These are phyloP conservation scores for Lodderomyces parapsilosis DNA, from an alignment of 1,139 yeast genomes.

Conservation along the genomic window DNA sequence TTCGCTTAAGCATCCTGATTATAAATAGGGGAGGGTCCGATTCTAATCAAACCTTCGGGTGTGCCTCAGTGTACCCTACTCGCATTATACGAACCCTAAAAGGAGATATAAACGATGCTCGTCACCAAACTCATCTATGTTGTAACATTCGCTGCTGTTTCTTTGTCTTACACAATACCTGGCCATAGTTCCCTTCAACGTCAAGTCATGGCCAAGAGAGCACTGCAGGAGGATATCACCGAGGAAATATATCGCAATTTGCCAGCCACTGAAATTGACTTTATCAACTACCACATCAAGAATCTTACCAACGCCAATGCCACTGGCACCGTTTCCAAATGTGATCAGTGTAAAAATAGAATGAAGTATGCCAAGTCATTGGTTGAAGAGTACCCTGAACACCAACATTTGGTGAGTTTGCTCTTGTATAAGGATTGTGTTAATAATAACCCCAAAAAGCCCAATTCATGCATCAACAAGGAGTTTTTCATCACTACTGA, in stretches of 20 bases:
- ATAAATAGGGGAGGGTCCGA: too few species aligned
- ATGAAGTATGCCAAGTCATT: slow-evolving; percentile 29
- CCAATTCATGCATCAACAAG: slow-evolving; percentile 29
- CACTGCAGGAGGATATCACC: slow-evolving; percentile 18
- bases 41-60: background rate
- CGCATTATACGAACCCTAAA: too few species aligned
- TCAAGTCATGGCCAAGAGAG: slow-evolving; percentile 17
- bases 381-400: slow-evolving; percentile 30
- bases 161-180: slow-evolving; percentile 18
- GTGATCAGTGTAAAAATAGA: slow-evolving; percentile 37
- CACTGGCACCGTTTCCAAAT: slow-evolving; percentile 26
- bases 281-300: slow-evolving; percentile 26
- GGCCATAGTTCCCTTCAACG: slow-evolving; percentile 18
- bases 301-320: slow-evolving; percentile 22
- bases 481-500: slow-evolving; percentile 43
- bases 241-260: slow-evolving; percentile 27
- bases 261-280: slow-evolving; percentile 28
- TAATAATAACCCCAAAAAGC: slow-evolving; percentile 21
- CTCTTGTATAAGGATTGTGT: slow-evolving; percentile 37
- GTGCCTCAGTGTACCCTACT: too few species aligned
- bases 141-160: slow-evolving; percentile 10
- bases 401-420: slow-evolving; percentile 35
- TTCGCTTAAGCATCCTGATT: background rate
- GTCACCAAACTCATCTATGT: background rate
- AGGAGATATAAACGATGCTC: slow-evolving; percentile 1